Conservation (phyloP, 2,329 filamentous ascomycete species). For the Ceratocystis ficicola region DNA sequence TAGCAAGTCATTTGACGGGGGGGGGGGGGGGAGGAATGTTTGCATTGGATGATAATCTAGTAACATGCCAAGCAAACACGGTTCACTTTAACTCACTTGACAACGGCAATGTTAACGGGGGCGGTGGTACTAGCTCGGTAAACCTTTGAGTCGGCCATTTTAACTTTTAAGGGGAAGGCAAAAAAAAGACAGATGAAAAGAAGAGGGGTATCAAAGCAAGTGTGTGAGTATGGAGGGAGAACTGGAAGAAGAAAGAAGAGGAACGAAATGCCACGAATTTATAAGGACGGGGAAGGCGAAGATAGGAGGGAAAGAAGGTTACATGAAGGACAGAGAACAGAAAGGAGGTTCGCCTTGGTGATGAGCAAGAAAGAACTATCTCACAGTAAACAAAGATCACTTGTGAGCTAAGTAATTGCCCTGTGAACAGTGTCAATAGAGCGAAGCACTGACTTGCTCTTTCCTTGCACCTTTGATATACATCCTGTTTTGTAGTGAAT, state of each 20-base stretch:
- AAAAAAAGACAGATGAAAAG: background rate
- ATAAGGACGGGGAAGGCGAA: background rate
- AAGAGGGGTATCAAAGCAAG: slow-evolving; percentile 3
- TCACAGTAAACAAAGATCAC: slow-evolving; percentile 6
- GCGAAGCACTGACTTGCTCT: slow-evolving; percentile 4
- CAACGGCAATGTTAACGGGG: slow-evolving; percentile 94
- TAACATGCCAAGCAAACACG: background rate
- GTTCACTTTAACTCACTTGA: slow-evolving; percentile 51
- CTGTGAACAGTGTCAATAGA: slow-evolving; percentile 5
- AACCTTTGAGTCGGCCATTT: slow-evolving; percentile 45
- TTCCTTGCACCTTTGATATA: background rate
- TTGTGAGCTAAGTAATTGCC: background rate
- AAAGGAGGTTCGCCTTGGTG: background rate
- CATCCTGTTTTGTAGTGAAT: background rate
- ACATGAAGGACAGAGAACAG: background rate
- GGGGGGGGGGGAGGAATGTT: no score
- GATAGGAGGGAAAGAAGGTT: background rate
- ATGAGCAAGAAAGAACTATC: background rate
- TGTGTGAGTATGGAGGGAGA: background rate
- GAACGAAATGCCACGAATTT: background rate
- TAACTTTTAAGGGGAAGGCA: background rate
- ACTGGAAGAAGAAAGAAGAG: background rate
- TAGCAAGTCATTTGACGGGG: slow-evolving; percentile 12
- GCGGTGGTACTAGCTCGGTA: slow-evolving; percentile 93
- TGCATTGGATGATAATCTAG: background rate